A percentile compares a stretch with the other conserved stretches of the same genome.
phyloP scores from a whole-genome alignment of 805 yeast species.

The Teunomyces pallodes region DNA sequence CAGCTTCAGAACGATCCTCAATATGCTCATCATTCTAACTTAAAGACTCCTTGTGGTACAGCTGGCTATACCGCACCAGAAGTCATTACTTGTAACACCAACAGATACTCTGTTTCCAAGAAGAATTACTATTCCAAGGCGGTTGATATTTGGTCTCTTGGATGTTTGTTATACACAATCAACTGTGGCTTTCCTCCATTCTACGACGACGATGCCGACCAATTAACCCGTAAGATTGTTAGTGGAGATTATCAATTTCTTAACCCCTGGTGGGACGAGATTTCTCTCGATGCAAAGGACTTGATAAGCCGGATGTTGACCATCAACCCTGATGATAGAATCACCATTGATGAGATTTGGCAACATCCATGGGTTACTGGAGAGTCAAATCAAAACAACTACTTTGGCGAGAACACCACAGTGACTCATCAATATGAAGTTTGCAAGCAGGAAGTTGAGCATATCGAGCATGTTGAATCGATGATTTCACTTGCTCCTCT shows the following conservation, averaged over 20 bases:
- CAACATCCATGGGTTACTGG: constrained; percentile 61
- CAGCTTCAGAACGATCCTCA: constrained; percentile 31
- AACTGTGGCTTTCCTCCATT: constrained; percentile 76
- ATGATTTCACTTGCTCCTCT: background rate
- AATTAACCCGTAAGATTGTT: constrained; percentile 64
- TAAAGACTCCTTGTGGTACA: constrained; percentile 75
- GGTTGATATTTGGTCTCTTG: constrained; percentile 74
- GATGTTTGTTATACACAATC: constrained; percentile 66
- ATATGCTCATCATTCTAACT: constrained; percentile 15
- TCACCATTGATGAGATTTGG: constrained; percentile 64
- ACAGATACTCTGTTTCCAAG: constrained; percentile 17
- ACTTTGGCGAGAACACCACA: constrained; percentile 5
- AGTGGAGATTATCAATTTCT: constrained; percentile 72
- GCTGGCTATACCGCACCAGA: constrained; percentile 78
- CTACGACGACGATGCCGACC: constrained; percentile 65
- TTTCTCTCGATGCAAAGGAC: constrained; percentile 65
- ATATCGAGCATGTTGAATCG: constrained; percentile 3
- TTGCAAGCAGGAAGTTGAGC: constrained; percentile 4
- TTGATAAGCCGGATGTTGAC: constrained; percentile 65
- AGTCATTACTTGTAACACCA: constrained; percentile 44
- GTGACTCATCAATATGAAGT: constrained; percentile 6
- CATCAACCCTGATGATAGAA: constrained; percentile 66
- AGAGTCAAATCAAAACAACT: background rate
- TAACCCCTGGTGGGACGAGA: constrained; percentile 89
- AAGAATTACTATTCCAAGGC: constrained; percentile 61